Percentiles rank a stretch among this genome's conserved stretches.
Conservation (phyloP, 306 rosid species). For the Quercus rubra region DNA sequence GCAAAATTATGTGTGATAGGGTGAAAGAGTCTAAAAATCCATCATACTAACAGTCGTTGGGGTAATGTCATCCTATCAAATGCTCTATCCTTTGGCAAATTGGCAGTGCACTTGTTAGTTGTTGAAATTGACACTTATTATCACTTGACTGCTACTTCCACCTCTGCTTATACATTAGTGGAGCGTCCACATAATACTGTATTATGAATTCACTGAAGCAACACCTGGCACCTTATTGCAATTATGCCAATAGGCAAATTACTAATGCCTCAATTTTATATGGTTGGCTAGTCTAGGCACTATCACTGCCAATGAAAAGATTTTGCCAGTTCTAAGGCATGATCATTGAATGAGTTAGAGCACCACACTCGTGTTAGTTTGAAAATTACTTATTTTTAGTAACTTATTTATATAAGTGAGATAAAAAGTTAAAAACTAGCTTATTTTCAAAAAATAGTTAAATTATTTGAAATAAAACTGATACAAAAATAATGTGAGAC, state of each 20-base stretch:
- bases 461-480: too few species aligned
- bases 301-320: not conserved
- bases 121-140: slow-evolving; percentile 24
- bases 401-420: too few species aligned
- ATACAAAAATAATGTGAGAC: too few species aligned
- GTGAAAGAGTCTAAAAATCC: slow-evolving; percentile 14
- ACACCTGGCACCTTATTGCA: not conserved
- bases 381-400: accelerated
- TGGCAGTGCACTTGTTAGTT: slow-evolving; percentile 22
- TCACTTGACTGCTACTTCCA: slow-evolving; percentile 23
- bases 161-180: slow-evolving; percentile 27
- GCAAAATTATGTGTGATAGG: slow-evolving; percentile 12
- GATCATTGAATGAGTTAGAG: not conserved
- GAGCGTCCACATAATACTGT: slow-evolving; percentile 20
- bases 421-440: too few species aligned
- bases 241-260: not conserved
- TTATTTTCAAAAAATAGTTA: too few species aligned
- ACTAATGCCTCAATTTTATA: not conserved
- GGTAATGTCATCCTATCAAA: slow-evolving; percentile 5
- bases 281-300: not conserved
- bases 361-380: accelerated
- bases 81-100: slow-evolving; percentile 14
- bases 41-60: slow-evolving; percentile 21
- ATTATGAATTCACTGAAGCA: not conserved
- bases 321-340: not conserved